A percentile compares a stretch with the other conserved stretches of the same genome.
Evolutionary conservation across 805 yeast genomes (phyloP).

Genomic region (Metschnikowia arizonensis): DNA sequence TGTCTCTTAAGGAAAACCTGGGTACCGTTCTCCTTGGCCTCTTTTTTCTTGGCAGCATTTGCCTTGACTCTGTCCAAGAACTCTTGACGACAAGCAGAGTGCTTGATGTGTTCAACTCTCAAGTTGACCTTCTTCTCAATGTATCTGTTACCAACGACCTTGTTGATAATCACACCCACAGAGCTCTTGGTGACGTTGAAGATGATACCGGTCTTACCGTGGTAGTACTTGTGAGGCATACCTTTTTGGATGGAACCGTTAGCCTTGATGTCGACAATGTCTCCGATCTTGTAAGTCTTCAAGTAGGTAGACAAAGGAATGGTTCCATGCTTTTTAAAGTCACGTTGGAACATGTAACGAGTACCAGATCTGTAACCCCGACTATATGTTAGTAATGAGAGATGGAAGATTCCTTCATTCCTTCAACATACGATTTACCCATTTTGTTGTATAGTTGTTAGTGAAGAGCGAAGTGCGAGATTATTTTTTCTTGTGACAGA

Average conservation of each 20-base stretch:
- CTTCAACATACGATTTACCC: conserved; percentile 29
- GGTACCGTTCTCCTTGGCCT: conserved; percentile 93
- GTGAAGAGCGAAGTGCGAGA: conserved; percentile 5
- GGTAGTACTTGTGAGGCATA: conserved; percentile 99
- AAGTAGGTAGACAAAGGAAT: conserved; percentile 94
- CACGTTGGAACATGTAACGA: conserved; percentile 99
- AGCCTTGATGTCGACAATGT: conserved; percentile 98
- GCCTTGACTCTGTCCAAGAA: conserved; percentile 97
- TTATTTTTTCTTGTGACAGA: conserved; percentile 9
- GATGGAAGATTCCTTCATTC: neutral
- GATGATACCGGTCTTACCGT: conserved; percentile 99
- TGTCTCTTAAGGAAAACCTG: conserved; percentile 93
- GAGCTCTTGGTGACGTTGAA: conserved; percentile 98
- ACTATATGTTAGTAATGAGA: conserved; percentile 30
- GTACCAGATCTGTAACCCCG: conserved; percentile 99
- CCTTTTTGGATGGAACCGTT: conserved; percentile 99
- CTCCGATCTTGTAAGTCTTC: conserved; percentile 98
- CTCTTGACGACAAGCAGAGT: conserved; percentile 99
- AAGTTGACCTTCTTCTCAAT: conserved; percentile 97
- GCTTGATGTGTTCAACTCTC: conserved; percentile 98
- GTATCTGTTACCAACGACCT: conserved; percentile 99
- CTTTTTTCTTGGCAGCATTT: conserved; percentile 89
- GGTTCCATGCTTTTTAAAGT: conserved; percentile 96
- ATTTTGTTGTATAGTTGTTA: conserved; percentile 21
- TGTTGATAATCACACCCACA: conserved; percentile 97